Conservation (phyloP, 2,329 filamentous ascomycete species). For the Cytospora piceicola region DNA sequence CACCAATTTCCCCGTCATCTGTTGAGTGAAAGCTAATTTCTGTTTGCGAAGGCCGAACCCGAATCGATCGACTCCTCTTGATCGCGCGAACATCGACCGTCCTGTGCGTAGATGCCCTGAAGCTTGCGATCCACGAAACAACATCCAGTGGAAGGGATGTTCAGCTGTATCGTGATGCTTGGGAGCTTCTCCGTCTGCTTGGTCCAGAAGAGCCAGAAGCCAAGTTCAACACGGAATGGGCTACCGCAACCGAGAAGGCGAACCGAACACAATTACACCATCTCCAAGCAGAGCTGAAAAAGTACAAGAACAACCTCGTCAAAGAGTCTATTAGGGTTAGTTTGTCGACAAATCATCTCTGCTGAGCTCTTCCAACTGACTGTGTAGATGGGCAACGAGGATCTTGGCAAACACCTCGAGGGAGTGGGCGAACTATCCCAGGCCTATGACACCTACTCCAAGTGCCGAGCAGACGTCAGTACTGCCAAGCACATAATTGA, state of each 20-base stretch:
- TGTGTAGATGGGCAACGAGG: slow-evolving; percentile 86
- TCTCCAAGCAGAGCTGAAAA: slow-evolving; percentile 84
- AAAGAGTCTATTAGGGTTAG: slow-evolving; percentile 92
- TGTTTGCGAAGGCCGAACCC: slow-evolving; percentile 69
- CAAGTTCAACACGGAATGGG: slow-evolving; percentile 72
- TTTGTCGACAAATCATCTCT: slow-evolving; percentile 12
- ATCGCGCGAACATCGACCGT: slow-evolving; percentile 80
- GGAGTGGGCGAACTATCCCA: slow-evolving; percentile 72
- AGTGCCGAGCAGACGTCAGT: slow-evolving; percentile 90
- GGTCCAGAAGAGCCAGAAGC: slow-evolving; percentile 72
- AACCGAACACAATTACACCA: slow-evolving; percentile 73
- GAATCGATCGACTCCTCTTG: slow-evolving; percentile 77
- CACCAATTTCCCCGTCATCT: slow-evolving; percentile 1
- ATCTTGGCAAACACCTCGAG: slow-evolving; percentile 84
- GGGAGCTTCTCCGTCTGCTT: slow-evolving; percentile 65
- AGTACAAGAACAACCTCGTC: slow-evolving; percentile 95
- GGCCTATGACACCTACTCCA: slow-evolving; percentile 77
- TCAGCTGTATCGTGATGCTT: slow-evolving; percentile 69
- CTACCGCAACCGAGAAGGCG: slow-evolving; percentile 65
- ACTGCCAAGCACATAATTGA: slow-evolving; percentile 82
- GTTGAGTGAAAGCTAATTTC: slow-evolving; percentile 11
- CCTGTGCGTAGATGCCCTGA: slow-evolving; percentile 79
- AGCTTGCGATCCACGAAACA: slow-evolving; percentile 74
- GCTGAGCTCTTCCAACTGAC: slow-evolving; percentile 5
- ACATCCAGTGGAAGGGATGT: slow-evolving; percentile 73